Evolutionary conservation across 164 flowering plant genomes (phyloP).

Genomic region (Nymphaea thermarum): DNA sequence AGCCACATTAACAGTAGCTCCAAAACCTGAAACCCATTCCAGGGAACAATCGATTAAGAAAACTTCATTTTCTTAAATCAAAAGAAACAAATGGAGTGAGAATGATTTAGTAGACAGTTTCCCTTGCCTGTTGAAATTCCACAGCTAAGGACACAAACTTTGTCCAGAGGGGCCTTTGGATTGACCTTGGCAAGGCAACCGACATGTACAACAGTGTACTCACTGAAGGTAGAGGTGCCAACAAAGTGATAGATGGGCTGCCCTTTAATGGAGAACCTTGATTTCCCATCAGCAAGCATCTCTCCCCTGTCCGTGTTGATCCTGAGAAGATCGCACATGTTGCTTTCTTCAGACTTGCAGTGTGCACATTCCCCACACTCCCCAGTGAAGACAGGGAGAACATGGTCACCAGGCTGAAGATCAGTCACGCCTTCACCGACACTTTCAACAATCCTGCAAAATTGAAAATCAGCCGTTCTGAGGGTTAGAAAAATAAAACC

Average conservation of each 20-base stretch:
- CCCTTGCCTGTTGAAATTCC: constrained; percentile 56
- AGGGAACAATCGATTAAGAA: neutral
- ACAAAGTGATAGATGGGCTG: constrained; percentile 54
- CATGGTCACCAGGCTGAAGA: constrained; percentile 53
- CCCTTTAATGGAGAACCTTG: constrained; percentile 47
- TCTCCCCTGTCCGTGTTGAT: constrained; percentile 54
- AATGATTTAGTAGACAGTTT: neutral
- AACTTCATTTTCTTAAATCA: too few relatives aligned
- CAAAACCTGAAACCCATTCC: constrained; percentile 32
- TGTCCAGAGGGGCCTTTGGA: constrained; percentile 68
- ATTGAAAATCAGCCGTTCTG: neutral
- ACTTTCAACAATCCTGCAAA: constrained; percentile 51
- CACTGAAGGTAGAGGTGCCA: constrained; percentile 79
- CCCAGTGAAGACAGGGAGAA: constrained; percentile 58
- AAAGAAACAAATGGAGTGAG: too few relatives aligned
- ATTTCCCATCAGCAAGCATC: constrained; percentile 43
- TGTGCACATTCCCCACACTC: constrained; percentile 49
- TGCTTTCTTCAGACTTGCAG: constrained; percentile 65
- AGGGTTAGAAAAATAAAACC: too few relatives aligned
- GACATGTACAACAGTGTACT: constrained; percentile 68
- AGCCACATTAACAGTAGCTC: constrained; percentile 80
- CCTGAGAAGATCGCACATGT: constrained; percentile 59
- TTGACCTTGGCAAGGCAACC: constrained; percentile 74
- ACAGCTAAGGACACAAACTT: constrained; percentile 65
- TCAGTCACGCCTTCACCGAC: constrained; percentile 61